These are phyloP conservation scores for Erodium chrysanthum DNA, from an alignment of 441 rosid species.

Conservation along the genomic window DNA sequence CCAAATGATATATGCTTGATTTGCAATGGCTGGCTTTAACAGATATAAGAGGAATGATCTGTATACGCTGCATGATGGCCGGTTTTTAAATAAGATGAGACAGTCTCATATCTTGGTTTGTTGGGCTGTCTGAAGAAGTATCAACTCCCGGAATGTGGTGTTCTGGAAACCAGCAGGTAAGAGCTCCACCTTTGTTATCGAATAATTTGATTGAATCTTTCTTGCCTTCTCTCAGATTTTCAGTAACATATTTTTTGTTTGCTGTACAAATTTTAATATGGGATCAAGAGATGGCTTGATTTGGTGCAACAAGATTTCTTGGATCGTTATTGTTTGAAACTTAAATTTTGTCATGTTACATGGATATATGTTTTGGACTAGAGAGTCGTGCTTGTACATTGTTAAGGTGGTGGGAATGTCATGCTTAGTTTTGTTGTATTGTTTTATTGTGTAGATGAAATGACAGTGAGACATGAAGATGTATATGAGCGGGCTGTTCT, in stretches of 20 bases:
- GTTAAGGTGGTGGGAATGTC: background rate
- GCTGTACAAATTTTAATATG: background rate
- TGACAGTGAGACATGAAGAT: background rate
- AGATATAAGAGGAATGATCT: constrained; percentile 14
- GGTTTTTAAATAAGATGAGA: constrained; percentile 14
- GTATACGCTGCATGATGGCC: background rate
- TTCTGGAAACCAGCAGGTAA: constrained; percentile 22
- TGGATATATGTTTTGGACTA: background rate
- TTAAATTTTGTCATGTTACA: background rate
- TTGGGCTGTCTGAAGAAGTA: constrained; percentile 32
- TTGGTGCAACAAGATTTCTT: background rate
- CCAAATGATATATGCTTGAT: constrained; percentile 18
- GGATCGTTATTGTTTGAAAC: background rate
- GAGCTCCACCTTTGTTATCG: background rate
- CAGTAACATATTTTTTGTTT: background rate
- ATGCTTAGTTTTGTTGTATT: background rate
- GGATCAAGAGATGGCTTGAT: no score
- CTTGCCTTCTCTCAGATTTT: background rate
- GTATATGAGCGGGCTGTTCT: background rate
- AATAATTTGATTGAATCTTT: background rate
- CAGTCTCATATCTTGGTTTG: constrained; percentile 22
- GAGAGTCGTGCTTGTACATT: background rate
- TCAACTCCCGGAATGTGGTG: constrained; percentile 26
- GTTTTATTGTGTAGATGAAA: background rate
- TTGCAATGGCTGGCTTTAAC: constrained; percentile 23